A percentile compares a stretch with the other conserved stretches of the same genome.
phyloP scores from a whole-genome alignment of 2,329 filamentous ascomycete genomes.

The Phialocephala subalpina region DNA sequence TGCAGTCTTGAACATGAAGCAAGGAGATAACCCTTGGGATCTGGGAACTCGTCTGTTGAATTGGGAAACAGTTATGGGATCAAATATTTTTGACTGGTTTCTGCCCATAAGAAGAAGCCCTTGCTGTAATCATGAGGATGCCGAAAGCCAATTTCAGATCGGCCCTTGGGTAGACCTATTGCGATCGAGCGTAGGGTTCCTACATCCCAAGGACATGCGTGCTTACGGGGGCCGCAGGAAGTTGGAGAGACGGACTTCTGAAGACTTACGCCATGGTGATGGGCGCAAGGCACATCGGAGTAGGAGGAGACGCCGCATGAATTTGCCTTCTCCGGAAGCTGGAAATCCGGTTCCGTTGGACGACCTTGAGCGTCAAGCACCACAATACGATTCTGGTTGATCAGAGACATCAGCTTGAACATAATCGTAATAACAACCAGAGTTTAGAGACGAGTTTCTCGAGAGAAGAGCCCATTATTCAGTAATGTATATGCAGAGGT shows the following conservation, averaged over 20 bases:
- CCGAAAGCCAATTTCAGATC: conserved; percentile 72
- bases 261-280: background rate
- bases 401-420: background rate
- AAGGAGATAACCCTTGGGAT: conserved; percentile 87
- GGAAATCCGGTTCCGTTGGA: background rate
- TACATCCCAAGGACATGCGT: conserved; percentile 14
- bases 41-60: conserved; percentile 72
- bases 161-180: conserved; percentile 67
- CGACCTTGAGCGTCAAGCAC: background rate
- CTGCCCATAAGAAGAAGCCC: conserved; percentile 80
- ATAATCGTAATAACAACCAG: background rate
- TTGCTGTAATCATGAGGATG: conserved; percentile 71
- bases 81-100: conserved; percentile 76
- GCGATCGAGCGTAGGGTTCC: conserved; percentile 44
- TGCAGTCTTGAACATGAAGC: conserved; percentile 74
- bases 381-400: background rate
- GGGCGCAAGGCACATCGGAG: background rate
- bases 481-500: background rate
- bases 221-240: conserved; percentile 1
- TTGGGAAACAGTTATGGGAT: conserved; percentile 82
- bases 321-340: background rate
- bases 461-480: background rate
- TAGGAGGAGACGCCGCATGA: background rate
- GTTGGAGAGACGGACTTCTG: background rate
- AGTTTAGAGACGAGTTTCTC: no score